Evolutionary conservation across 257 asterid species (phyloP), one percentile per base, ranked within the genome.

Genomic region (Solanum bukasovii): DNA sequence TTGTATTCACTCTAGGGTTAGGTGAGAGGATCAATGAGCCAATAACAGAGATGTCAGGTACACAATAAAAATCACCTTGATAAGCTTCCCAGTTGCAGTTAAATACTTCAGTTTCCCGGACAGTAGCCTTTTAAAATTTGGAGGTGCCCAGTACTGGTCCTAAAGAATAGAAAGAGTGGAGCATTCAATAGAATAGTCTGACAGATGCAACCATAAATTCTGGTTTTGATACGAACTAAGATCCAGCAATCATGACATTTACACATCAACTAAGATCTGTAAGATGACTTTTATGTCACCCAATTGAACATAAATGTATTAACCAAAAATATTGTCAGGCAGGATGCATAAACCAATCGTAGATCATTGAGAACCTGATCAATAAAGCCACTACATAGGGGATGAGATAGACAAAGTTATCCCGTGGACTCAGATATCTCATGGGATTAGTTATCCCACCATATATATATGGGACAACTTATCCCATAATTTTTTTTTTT

Each of bases 111-210:
- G 86, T 81, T 93, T 92, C 23, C 88, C 91, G 20, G 93, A 90
- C 67, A 92, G 84, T 72, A 92, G 87, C 91, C 93, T 91, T 88
- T 86, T 93, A 79, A 94, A 93, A 88, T 91, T 92, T 84, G 94
- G 92, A 73, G 94, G 94, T 29, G 94, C 93, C 92, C 93, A 92
- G 78, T 91, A 92, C 89, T 91, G 94, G 44, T 90, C 93, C 94
- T 93, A 85, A 49, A 78, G 49, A 56, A 65, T 31, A 37, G 23
- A 52, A 40, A 34, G 20, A 67, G 49, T 40, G 18, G 33, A 46
- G 31, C 25, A 35, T 29, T 27, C 56, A 16, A 35, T 85, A 85
- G 52, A 67, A 85, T 67, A 81, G 87, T 38, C 59, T 25, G 38
- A 38, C 70, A 29, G 29, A 82, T 46, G 29, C 68, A 49, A 14